Evolutionary conservation across 345 rosid species (phyloP).

Genomic region (Noccaea bulbosa): DNA sequence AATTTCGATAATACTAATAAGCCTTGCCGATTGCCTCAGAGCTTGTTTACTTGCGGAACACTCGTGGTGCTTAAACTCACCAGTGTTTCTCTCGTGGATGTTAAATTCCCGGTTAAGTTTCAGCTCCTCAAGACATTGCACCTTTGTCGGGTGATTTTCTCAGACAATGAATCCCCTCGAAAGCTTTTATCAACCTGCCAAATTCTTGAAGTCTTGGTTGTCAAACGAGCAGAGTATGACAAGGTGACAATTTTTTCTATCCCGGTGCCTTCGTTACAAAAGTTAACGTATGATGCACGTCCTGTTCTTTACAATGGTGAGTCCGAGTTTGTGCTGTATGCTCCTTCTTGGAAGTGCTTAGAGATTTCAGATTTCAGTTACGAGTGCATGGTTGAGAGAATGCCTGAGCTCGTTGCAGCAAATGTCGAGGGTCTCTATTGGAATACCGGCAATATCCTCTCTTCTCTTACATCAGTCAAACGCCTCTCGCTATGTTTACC

Average conservation of each 20-base stretch:
- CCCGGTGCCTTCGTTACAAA: neutral
- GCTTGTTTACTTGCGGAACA: slow-evolving; percentile 27
- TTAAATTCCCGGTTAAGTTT: neutral
- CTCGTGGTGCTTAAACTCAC: slow-evolving; percentile 16
- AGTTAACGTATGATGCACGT: neutral
- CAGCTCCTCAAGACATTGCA: slow-evolving; percentile 19
- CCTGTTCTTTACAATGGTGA: neutral
- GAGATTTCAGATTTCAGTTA: neutral
- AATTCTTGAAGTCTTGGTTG: slow-evolving; percentile 13
- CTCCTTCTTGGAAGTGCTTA: slow-evolving; percentile 25
- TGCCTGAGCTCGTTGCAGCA: slow-evolving; percentile 25
- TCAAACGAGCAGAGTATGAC: neutral
- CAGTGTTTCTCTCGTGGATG: slow-evolving; percentile 16
- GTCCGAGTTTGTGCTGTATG: neutral
- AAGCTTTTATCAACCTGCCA: slow-evolving; percentile 23
- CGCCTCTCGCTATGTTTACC: slow-evolving; percentile 12
- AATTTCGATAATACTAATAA: neutral
- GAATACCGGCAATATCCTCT: neutral
- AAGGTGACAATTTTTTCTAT: neutral
- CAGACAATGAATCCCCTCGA: slow-evolving; percentile 13
- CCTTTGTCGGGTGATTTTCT: neutral
- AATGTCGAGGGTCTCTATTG: slow-evolving; percentile 5
- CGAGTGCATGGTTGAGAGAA: neutral
- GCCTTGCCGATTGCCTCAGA: slow-evolving; percentile 22
- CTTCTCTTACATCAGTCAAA: slow-evolving; percentile 10